phyloP scores from a whole-genome alignment of 192 early-diverging fungal species.

The Coemansia sp. region DNA sequence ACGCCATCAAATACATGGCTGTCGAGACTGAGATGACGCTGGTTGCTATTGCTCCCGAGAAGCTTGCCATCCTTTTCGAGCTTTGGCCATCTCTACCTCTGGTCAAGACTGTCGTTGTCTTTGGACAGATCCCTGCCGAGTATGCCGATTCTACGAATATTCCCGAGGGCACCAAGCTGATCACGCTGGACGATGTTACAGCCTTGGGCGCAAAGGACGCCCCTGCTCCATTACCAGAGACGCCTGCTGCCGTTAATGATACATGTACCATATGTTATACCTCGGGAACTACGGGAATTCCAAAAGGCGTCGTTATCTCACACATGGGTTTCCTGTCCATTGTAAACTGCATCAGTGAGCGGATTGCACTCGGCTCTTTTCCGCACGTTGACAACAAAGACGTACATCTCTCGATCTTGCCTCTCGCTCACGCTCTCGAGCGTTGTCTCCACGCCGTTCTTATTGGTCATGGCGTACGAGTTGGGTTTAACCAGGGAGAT shows the following conservation, averaged over 20 bases:
- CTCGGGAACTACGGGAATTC: conserved; percentile 86
- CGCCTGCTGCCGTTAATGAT: conserved; percentile 20
- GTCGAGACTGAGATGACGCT: conserved; percentile 82
- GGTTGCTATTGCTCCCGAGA: conserved; percentile 71
- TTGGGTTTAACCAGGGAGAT: conserved; percentile 62
- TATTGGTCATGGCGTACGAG: conserved; percentile 63
- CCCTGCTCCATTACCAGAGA: conserved; percentile 61
- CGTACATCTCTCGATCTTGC: conserved; percentile 76
- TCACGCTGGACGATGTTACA: conserved; percentile 65
- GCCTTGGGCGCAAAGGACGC: conserved; percentile 56
- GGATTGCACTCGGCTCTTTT: conserved; percentile 27
- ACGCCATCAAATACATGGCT: conserved; percentile 82
- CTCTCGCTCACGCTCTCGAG: conserved; percentile 88
- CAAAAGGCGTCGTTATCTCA: conserved; percentile 89
- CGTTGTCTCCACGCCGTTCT: conserved; percentile 73
- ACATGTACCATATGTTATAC: conserved; percentile 82
- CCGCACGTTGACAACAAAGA: conserved; percentile 59
- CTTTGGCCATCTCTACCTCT: conserved; percentile 52
- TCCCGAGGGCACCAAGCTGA: conserved; percentile 50
- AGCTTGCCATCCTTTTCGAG: conserved; percentile 33
- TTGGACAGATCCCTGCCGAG: conserved; percentile 47
- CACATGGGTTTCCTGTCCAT: conserved; percentile 84
- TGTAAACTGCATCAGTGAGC: conserved; percentile 11
- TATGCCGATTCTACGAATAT: neutral
- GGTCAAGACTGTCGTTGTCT: conserved; percentile 62